Evolutionary conservation across 1,139 yeast species (phyloP), one percentile per base, ranked within the genome.

Genomic region (Protomyces inouyei): DNA sequence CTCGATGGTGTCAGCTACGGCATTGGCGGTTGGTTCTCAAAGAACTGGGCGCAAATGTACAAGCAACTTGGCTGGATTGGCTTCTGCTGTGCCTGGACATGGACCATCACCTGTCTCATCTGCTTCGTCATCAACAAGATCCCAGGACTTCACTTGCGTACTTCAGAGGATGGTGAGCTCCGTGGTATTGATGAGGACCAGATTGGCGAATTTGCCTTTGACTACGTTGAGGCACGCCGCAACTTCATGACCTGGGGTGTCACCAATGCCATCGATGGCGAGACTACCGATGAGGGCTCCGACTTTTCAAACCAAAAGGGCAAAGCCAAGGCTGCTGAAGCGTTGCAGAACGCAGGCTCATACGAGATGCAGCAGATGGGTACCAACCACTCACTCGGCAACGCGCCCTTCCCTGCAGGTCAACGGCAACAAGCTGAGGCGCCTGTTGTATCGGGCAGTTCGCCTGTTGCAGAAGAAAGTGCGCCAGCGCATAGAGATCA

Each of bases 151-250:
- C 38, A 51, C 25, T 38, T 61, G n/a, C 83, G 98, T 72, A 88
- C 90, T 9, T 82, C 84, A 68, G 95, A 89, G 74, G 86, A 86
- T 61, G 97, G 86, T 18, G 98, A 93, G 76, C 89, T 87, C 70
- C 79, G 80, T 37, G 98, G 98, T 67, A 83, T 91, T 77, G 98
- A 93, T 75, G 98, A 93, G 75, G 96, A 90, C 76, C 97, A 93
- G 78, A 89, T 93, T 70, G 98, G 98, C 64, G 98, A 93, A 76
- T 93, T 93, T 77, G 98, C 98, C 25, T 93, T 92, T 75, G 98
- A 93, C 77, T 93, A 91, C 74, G 97, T 93, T 66, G 98, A 93
- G 78, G 96, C 92, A 23, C 84, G 98, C 76, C 84, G 98, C 75
- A 96, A 92, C 76, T 92, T 88, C 77, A 82, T 88, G 72, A 88